Evolutionary conservation across 2,329 filamentous ascomycete species (phyloP), one percentile per base, ranked within the genome.

Genomic region (Nothopassalora personata): DNA sequence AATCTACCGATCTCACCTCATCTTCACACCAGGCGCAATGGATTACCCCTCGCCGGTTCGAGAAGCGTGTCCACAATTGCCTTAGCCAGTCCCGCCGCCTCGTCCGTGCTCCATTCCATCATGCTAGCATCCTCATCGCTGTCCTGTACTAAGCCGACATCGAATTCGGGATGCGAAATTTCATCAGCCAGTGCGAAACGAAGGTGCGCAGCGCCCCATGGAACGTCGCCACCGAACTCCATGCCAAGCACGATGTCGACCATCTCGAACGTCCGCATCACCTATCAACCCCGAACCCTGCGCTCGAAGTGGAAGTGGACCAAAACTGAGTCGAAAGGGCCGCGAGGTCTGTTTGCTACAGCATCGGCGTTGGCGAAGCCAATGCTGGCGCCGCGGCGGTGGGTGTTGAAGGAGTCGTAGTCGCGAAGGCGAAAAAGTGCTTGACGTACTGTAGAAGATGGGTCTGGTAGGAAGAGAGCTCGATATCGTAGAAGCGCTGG

Each of bases 201-300:
- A n/a, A n/a, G 15, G 8, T 43, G 39, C 13, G 13, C 13, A n/a
- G 8, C 39, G 39, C 39, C 2, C 13, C 18, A 13, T 8, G 39
- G n/a, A n/a, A 43, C 13, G 7, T 43, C 39, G 39, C 39, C 13
- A n/a, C 39, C 15, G 18, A 43, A 43, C 39, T 5, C 13, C 39
- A 43, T 43, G 18, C 13, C 1, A 15, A 43, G 39, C 13, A 43
- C 39, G 13, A 43, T 43, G 36, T 43, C 11, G 39, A n/a, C 4
- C 39, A 43, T 18, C 39, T 18, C 39, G 39, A 15, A 18, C 11
- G 15, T 18, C 39, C 39, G 13, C 39, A 43, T 43, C 36, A 13
- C 36, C 36, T 0, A 84, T 80, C 1, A 76, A 75, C 60, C 74
- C 74, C 34, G 79, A 77, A 31, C 15, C 72, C 0, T 73, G 15